Percentiles rank a stretch among this genome's conserved stretches.
Conservation (phyloP, 225 moss, liverwort and hornwort genomes). For the Thuidium tamariscinum region DNA sequence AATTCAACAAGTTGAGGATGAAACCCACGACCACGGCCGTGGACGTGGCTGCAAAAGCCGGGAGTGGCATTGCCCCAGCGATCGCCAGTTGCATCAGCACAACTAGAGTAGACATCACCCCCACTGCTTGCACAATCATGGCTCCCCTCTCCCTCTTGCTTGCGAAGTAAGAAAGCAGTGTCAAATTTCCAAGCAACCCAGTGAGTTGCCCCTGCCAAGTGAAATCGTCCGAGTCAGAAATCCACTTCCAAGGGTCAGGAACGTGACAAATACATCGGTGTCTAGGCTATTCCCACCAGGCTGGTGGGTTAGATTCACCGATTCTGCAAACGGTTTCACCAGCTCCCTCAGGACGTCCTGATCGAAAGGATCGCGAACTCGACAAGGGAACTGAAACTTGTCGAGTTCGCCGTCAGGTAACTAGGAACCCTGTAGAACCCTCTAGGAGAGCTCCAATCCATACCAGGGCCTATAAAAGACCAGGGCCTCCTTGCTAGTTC, state of each 20-base stretch:
- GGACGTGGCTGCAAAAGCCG: conserved; percentile 44
- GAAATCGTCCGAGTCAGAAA: not conserved
- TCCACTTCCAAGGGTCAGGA: not conserved
- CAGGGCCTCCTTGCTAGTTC: too few relatives aligned
- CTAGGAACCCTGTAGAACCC: too few relatives aligned
- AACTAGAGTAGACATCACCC: conserved; percentile 41
- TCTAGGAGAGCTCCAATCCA: too few relatives aligned
- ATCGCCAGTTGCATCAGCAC: conserved; percentile 63
- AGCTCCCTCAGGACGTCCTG: conserved; percentile 1
- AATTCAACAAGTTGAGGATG: conserved; percentile 50
- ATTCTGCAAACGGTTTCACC: conserved; percentile 23
- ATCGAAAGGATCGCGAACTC: too few relatives aligned
- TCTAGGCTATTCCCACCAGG: not conserved
- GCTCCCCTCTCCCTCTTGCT: conserved; percentile 67
- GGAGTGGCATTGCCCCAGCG: conserved; percentile 54
- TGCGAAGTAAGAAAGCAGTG: conserved; percentile 57
- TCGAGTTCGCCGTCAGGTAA: too few relatives aligned
- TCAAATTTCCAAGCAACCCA: conserved; percentile 51
- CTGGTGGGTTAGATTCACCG: conserved; percentile 1
- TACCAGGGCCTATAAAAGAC: too few relatives aligned
- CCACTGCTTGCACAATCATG: conserved; percentile 68
- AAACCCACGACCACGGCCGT: conserved; percentile 44
- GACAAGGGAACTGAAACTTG: too few relatives aligned
- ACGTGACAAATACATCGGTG: conserved; percentile 5
- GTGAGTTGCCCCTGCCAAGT: conserved; percentile 61